Percentiles rank a stretch among this genome's conserved stretches.
phyloP scores from a whole-genome alignment of 176 grass and related monocot genomes.

The Bromus sterilis region DNA sequence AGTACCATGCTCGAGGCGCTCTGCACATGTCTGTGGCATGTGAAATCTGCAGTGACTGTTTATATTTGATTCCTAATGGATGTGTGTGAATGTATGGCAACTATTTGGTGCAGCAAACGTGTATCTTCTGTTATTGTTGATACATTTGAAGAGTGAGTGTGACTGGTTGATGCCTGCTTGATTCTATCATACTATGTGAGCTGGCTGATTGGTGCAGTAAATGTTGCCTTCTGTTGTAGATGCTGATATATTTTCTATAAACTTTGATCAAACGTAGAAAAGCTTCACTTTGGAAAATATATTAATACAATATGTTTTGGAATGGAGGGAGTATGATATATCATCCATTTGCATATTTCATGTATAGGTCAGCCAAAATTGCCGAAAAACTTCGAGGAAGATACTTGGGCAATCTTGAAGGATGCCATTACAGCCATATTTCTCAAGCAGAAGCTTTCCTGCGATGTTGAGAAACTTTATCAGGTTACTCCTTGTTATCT shows the following conservation, averaged over 20 bases:
- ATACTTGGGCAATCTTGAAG: constrained; percentile 88
- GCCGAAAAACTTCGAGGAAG: constrained; percentile 85
- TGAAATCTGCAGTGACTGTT: background rate
- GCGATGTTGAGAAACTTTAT: constrained; percentile 91
- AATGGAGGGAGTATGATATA: background rate
- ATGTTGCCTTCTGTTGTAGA: no score
- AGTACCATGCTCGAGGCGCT: background rate
- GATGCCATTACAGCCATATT: constrained; percentile 95
- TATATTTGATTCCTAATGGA: background rate
- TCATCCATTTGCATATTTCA: constrained; percentile 22
- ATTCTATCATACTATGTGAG: background rate
- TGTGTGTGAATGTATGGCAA: background rate
- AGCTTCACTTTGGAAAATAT: background rate
- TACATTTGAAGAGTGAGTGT: background rate
- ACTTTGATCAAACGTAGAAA: background rate
- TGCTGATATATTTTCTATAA: background rate
- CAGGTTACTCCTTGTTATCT: constrained; percentile 53
- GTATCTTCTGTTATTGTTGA: background rate
- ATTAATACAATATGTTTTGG: background rate
- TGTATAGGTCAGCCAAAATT: constrained; percentile 85
- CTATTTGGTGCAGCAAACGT: background rate
- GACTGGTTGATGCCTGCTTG: background rate
- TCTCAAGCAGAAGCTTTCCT: constrained; percentile 82
- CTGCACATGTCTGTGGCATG: background rate
- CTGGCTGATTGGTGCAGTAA: no score